phyloP scores from a whole-genome alignment of 2,329 filamentous ascomycete genomes.

The Bipolaris sorokiniana region DNA sequence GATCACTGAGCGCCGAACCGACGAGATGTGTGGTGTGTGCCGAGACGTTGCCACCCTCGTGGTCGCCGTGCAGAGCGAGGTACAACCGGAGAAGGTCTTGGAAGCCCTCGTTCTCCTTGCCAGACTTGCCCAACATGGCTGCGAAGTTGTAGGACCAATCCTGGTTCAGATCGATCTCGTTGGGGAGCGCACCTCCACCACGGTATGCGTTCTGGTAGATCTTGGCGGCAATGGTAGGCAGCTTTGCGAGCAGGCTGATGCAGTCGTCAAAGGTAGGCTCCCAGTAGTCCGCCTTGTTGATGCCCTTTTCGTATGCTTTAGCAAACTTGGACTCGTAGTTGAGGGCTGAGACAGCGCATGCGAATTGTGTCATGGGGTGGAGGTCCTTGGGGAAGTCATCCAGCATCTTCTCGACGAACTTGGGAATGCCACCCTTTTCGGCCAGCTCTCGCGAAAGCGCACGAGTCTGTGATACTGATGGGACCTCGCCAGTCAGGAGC shows the following conservation, averaged over 20 bases:
- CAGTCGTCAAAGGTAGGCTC: slow-evolving; percentile 96
- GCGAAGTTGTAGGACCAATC: slow-evolving; percentile 99
- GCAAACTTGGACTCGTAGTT: slow-evolving; percentile 95
- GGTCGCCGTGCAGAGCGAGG: slow-evolving; percentile 94
- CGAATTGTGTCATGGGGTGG: slow-evolving; percentile 98
- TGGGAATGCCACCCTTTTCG: slow-evolving; percentile 80
- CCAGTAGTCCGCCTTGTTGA: slow-evolving; percentile 98
- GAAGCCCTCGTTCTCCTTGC: slow-evolving; percentile 88
- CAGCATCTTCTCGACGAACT: slow-evolving; percentile 85
- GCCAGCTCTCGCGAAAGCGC: slow-evolving; percentile 84
- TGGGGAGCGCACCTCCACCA: slow-evolving; percentile 73
- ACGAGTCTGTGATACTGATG: slow-evolving; percentile 80
- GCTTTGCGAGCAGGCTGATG: slow-evolving; percentile 92
- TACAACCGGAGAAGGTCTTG: slow-evolving; percentile 94
- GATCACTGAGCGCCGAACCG: slow-evolving; percentile 90
- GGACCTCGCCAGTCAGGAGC: slow-evolving; percentile 89
- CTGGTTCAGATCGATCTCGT: slow-evolving; percentile 78
- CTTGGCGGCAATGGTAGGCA: slow-evolving; percentile 94
- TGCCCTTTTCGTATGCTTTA: slow-evolving; percentile 85
- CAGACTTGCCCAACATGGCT: slow-evolving; percentile 89
- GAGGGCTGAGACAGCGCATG: slow-evolving; percentile 92
- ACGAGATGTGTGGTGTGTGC: slow-evolving; percentile 95
- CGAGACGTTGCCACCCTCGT: slow-evolving; percentile 97
- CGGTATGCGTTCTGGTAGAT: slow-evolving; percentile 94
- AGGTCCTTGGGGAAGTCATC: slow-evolving; percentile 87